Percentiles rank a stretch among this genome's conserved stretches.
These are phyloP conservation scores for Vitellaria paradoxa DNA, from an alignment of 179 eudicot genomes.

Conservation along the genomic window DNA sequence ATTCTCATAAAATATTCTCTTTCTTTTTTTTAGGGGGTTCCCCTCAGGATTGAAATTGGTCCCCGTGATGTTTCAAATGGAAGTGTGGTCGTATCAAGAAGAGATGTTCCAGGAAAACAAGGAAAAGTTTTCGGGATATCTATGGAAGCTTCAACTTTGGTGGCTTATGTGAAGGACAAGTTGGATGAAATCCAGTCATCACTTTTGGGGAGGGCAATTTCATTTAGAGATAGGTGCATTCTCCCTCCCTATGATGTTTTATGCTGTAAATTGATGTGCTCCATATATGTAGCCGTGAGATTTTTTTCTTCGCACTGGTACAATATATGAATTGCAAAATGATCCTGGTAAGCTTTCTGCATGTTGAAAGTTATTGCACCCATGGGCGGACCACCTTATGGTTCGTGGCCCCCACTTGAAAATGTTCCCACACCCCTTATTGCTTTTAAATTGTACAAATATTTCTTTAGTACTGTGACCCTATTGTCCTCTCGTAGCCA, in stretches of 20 bases:
- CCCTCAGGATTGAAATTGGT: conserved; percentile 93
- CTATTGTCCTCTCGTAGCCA: too few species aligned
- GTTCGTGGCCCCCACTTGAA: too few species aligned
- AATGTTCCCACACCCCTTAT: too few species aligned
- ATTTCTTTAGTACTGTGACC: too few species aligned
- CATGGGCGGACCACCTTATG: too few species aligned
- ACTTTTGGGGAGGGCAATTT: conserved; percentile 57
- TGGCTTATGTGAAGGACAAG: conserved; percentile 64
- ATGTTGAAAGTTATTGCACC: background rate
- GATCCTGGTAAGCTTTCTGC: background rate
- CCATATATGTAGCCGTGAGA: background rate
- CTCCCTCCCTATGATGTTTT: conserved; percentile 1
- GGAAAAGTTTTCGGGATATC: conserved; percentile 97
- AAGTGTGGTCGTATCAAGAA: conserved; percentile 84
- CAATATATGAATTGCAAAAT: background rate
- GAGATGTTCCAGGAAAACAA: conserved; percentile 96
- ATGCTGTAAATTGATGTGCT: background rate
- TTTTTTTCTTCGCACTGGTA: background rate
- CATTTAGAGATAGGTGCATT: conserved; percentile 84
- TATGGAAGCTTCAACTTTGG: conserved; percentile 70
- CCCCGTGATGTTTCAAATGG: conserved; percentile 92
- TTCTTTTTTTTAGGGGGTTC: conserved; percentile 62
- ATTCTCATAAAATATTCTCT: too few species aligned
- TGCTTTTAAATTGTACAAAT: too few species aligned
- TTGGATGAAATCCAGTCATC: conserved; percentile 80